A percentile compares a stretch with the other conserved stretches of the same genome.
phyloP scores from a whole-genome alignment of 2,329 filamentous ascomycete species.

The Botrytis cinerea region DNA sequence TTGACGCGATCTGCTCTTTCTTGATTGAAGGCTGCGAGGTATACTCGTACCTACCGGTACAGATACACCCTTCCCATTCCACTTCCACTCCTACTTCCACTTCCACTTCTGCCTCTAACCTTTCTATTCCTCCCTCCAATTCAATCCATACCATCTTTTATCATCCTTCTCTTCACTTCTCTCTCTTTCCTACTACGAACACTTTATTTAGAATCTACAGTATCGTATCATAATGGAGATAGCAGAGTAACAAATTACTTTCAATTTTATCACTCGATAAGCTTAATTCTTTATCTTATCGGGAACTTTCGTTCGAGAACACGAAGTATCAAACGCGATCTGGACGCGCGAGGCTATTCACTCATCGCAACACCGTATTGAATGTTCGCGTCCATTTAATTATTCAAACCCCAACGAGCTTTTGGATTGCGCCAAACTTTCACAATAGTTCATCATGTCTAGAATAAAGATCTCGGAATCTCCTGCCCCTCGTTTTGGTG shows the following conservation, averaged over 20 bases:
- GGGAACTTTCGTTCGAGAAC: neutral
- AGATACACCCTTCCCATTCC: neutral
- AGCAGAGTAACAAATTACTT: neutral
- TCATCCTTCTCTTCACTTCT: neutral
- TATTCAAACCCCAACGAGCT: neutral
- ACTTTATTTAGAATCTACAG: neutral
- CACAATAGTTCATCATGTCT: conserved; percentile 28
- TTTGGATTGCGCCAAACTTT: neutral
- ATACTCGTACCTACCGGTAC: neutral
- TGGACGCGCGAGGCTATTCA: conserved; percentile 6
- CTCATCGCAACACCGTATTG: neutral
- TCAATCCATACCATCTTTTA: neutral
- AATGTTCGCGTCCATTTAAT: neutral
- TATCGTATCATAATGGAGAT: neutral
- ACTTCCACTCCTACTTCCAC: neutral
- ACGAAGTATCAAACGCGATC: conserved; percentile 1
- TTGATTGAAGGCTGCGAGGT: neutral
- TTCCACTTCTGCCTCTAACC: neutral
- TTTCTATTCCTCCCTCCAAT: neutral
- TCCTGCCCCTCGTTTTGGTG: conserved; percentile 32
- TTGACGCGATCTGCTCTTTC: neutral
- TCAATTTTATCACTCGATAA: neutral
- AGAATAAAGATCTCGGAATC: conserved; percentile 37
- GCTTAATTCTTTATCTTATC: conserved; percentile 1
- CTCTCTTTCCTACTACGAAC: neutral